A percentile compares a stretch with the other conserved stretches of the same genome.
phyloP scores from a whole-genome alignment of 148 eudicot genomes.

The Drosera capensis region DNA sequence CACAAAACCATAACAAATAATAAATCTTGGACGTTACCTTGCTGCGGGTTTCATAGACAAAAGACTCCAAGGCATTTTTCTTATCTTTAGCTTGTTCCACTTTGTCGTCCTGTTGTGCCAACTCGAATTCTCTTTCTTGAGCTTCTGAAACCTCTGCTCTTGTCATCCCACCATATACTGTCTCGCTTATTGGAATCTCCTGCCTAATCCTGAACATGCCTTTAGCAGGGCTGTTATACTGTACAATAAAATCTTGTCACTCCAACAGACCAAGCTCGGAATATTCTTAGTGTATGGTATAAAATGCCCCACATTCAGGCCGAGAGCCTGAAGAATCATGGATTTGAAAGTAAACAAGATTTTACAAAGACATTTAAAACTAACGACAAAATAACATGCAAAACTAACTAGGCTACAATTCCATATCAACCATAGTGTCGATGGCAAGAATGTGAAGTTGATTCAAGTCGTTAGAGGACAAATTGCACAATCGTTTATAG shows the following conservation, averaged over 20 bases:
- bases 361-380: no score
- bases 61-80: constrained; percentile 77
- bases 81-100: constrained; percentile 86
- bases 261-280: background rate
- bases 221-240: constrained; percentile 26
- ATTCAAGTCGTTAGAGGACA: no score
- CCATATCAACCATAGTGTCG: no score
- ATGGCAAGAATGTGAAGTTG: no score
- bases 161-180: constrained; percentile 33
- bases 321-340: no score
- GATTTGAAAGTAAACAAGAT: no score
- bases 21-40: constrained; percentile 43
- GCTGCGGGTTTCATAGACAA: constrained; percentile 83
- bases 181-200: constrained; percentile 30
- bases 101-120: constrained; percentile 56
- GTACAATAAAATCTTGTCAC: constrained; percentile 7
- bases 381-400: no score
- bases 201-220: constrained; percentile 23
- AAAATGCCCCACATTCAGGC: no score
- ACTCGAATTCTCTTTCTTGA: constrained; percentile 41
- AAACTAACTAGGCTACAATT: no score
- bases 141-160: constrained; percentile 42
- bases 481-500: no score
- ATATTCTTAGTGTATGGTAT: background rate
- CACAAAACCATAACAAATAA: no score